Conservation (phyloP, 2,329 filamentous ascomycete species). For the Penicillium paneum region DNA sequence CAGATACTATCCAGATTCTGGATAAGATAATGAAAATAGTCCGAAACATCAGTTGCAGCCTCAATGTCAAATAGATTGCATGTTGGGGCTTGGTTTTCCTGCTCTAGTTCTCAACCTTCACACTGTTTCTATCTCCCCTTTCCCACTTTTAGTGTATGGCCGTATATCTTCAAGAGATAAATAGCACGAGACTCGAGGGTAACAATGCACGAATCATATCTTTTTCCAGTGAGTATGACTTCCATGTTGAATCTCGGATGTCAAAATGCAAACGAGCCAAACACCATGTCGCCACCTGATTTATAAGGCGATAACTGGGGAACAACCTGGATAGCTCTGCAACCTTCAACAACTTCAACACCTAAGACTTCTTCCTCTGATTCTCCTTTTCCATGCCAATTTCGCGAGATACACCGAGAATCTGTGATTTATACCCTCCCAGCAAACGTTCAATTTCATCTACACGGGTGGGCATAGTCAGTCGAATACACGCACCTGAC, state of each 20-base stretch:
- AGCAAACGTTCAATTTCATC: background rate
- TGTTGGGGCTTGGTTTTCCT: background rate
- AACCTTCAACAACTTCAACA: conserved; percentile 4
- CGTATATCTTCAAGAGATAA: background rate
- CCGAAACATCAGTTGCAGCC: background rate
- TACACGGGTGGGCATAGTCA: background rate
- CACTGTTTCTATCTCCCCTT: background rate
- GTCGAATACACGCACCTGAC: background rate
- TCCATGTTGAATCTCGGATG: background rate
- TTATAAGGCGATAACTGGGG: conserved; percentile 9
- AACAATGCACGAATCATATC: background rate
- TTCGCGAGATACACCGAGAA: background rate
- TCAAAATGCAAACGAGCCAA: conserved; percentile 9
- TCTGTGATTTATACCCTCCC: background rate
- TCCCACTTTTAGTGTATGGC: background rate
- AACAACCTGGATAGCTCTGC: conserved; percentile 4
- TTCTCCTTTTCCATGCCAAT: background rate
- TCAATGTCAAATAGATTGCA: background rate
- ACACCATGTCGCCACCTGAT: conserved; percentile 8
- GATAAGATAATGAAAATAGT: background rate
- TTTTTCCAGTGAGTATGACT: background rate
- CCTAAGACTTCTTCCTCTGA: background rate
- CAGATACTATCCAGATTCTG: conserved; percentile 14
- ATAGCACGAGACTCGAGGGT: background rate
- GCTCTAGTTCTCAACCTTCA: background rate